Conservation (phyloP, 2,329 filamentous ascomycete species). For the Didymellaceae sp. region DNA sequence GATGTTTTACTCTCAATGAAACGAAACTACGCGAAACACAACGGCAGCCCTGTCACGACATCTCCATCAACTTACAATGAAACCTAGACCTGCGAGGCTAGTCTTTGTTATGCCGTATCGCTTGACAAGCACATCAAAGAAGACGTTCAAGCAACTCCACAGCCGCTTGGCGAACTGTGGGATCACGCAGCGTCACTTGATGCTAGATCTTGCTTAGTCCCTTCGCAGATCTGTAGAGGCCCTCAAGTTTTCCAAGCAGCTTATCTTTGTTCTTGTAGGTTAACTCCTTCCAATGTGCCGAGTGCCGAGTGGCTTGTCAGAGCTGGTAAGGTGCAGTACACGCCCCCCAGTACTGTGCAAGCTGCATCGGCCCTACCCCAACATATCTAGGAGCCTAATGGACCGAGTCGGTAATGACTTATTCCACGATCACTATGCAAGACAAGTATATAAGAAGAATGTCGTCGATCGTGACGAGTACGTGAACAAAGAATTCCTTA, state of each 20-base stretch:
- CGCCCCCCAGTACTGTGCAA: not conserved
- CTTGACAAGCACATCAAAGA: no score
- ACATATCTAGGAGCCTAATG: not conserved
- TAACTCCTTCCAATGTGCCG: no score
- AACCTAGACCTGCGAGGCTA: not conserved
- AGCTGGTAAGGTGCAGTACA: not conserved
- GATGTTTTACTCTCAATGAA: not conserved
- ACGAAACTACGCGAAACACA: not conserved
- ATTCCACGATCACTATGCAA: not conserved
- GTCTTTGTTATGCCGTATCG: no score
- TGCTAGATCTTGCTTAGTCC: no score
- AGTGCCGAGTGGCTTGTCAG: no score
- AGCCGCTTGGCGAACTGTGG: no score
- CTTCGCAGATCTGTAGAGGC: no score
- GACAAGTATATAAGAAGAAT: not conserved
- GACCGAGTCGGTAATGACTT: constrained; percentile 2
- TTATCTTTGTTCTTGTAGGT: no score
- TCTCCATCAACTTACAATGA: not conserved
- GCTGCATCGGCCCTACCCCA: not conserved
- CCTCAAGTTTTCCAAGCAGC: no score
- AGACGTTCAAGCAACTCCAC: no score
- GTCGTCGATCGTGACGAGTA: not conserved
- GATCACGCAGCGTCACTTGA: no score
- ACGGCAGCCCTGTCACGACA: not conserved
- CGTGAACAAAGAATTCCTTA: not conserved